These are phyloP conservation scores for Pleurostoma richardsiae DNA, from an alignment of 2,329 filamentous ascomycete species.

Conservation along the genomic window DNA sequence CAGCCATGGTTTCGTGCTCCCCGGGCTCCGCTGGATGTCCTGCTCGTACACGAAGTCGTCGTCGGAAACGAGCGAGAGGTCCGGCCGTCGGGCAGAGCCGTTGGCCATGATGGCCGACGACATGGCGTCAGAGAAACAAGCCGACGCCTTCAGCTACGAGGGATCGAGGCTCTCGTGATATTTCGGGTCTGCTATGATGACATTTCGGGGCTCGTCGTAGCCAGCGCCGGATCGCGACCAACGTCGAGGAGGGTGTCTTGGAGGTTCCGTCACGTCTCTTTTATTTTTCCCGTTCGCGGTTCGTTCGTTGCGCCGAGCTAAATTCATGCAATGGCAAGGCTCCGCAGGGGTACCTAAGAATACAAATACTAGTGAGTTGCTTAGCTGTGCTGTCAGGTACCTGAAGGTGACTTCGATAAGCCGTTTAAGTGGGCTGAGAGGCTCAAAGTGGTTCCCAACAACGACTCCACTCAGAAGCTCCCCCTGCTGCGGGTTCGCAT, in stretches of 20 bases:
- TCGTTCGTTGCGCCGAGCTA: neutral
- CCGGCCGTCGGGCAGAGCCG: slow-evolving; percentile 9
- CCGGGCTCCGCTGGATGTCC: slow-evolving; percentile 80
- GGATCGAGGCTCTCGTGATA: neutral
- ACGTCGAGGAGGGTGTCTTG: neutral
- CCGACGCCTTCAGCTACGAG: neutral
- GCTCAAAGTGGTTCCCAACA: too few species aligned
- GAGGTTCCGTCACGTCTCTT: neutral
- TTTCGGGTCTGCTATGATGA: neutral
- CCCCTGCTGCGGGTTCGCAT: too few species aligned
- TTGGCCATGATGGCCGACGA: slow-evolving; percentile 7
- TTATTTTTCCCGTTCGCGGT: neutral
- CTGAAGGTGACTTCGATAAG: too few species aligned
- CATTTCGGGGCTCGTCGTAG: neutral
- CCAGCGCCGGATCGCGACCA: neutral
- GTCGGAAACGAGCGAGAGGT: slow-evolving; percentile 38
- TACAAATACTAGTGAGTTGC: too few species aligned
- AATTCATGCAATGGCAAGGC: neutral
- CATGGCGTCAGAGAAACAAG: slow-evolving; percentile 6
- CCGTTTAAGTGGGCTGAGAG: too few species aligned
- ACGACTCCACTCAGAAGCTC: too few species aligned
- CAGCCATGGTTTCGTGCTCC: slow-evolving; percentile 89
- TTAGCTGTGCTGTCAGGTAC: too few species aligned
- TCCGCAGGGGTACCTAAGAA: too few species aligned
- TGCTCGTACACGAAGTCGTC: slow-evolving; percentile 96